A percentile compares a stretch with the other conserved stretches of the same genome.
These are phyloP conservation scores for Thamnidium elegans DNA, from an alignment of 192 early-diverging fungal genomes.

Conservation along the genomic window DNA sequence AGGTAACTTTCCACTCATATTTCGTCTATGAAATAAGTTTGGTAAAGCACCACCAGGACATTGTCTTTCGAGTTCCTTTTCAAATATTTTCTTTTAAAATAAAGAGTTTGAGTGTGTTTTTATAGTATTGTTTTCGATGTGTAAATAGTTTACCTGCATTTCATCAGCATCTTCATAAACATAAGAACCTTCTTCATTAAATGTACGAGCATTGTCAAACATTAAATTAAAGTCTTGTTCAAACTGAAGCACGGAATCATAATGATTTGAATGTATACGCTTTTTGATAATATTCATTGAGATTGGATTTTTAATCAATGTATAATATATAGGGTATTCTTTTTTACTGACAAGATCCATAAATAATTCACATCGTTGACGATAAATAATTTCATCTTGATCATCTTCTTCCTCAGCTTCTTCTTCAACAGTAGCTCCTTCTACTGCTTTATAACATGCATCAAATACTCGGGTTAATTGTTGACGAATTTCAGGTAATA, in stretches of 20 bases:
- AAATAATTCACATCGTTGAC: constrained; percentile 75
- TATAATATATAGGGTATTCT: constrained; percentile 88
- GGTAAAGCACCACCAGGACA: too few relatives aligned
- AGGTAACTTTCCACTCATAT: too few relatives aligned
- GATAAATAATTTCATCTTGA: constrained; percentile 28
- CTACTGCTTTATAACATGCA: constrained; percentile 55
- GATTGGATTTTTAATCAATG: constrained; percentile 84
- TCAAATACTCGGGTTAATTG: constrained; percentile 55
- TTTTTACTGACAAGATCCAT: constrained; percentile 65
- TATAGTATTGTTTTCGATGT: too few relatives aligned
- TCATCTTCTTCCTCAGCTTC: constrained; percentile 33
- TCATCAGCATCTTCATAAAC: constrained; percentile 86
- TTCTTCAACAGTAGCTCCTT: constrained; percentile 46
- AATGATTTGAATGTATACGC: constrained; percentile 67
- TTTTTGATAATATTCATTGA: constrained; percentile 84
- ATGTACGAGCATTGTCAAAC: constrained; percentile 89
- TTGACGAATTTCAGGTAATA: constrained; percentile 46
- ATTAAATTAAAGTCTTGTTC: constrained; percentile 80
- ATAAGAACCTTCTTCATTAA: constrained; percentile 87
- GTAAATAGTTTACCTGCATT: constrained; percentile 43
- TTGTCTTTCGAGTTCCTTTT: too few relatives aligned
- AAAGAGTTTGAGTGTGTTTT: too few relatives aligned
- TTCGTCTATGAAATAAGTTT: too few relatives aligned
- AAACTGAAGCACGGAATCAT: constrained; percentile 64
- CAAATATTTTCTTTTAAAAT: too few relatives aligned